phyloP scores from a whole-genome alignment of 2,329 filamentous ascomycete species.

The Epichloe hybrida region DNA sequence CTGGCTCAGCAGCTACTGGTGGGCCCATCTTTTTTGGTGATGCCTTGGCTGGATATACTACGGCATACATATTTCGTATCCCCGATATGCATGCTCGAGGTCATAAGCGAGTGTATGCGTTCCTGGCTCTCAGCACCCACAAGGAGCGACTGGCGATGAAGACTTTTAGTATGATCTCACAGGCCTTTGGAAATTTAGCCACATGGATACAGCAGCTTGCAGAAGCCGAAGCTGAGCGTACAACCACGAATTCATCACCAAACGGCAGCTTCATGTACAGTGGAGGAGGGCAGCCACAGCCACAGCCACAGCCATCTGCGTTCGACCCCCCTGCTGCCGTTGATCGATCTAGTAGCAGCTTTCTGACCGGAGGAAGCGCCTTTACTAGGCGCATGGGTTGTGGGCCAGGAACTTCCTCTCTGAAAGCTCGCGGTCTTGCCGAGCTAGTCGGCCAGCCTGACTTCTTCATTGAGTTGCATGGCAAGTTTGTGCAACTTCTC shows the following conservation, averaged over 20 bases:
- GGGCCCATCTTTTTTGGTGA: constrained; percentile 59
- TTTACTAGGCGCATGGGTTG: constrained; percentile 45
- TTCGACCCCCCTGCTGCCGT: constrained; percentile 18
- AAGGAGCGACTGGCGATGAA: constrained; percentile 53
- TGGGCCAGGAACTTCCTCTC: constrained; percentile 39
- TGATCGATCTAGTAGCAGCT: constrained; percentile 37
- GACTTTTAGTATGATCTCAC: constrained; percentile 47
- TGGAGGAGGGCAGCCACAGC: constrained; percentile 17
- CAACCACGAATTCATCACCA: constrained; percentile 30
- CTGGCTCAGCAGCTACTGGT: constrained; percentile 42
- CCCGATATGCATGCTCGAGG: constrained; percentile 54
- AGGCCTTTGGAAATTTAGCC: constrained; percentile 50
- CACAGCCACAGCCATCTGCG: constrained; percentile 14
- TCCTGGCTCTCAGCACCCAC: constrained; percentile 51
- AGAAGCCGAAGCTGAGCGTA: constrained; percentile 47
- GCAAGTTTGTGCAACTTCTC: constrained; percentile 48
- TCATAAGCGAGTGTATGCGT: constrained; percentile 55
- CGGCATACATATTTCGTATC: constrained; percentile 57
- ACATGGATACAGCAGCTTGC: constrained; percentile 53
- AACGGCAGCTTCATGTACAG: constrained; percentile 27
- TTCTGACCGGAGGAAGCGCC: constrained; percentile 41
- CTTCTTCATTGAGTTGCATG: constrained; percentile 54
- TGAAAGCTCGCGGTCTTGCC: constrained; percentile 47
- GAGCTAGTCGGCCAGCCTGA: constrained; percentile 54
- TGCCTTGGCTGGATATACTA: constrained; percentile 50